Evolutionary conservation across 441 rosid genomes (phyloP).

Genomic region (Gossypium gossypioides): DNA sequence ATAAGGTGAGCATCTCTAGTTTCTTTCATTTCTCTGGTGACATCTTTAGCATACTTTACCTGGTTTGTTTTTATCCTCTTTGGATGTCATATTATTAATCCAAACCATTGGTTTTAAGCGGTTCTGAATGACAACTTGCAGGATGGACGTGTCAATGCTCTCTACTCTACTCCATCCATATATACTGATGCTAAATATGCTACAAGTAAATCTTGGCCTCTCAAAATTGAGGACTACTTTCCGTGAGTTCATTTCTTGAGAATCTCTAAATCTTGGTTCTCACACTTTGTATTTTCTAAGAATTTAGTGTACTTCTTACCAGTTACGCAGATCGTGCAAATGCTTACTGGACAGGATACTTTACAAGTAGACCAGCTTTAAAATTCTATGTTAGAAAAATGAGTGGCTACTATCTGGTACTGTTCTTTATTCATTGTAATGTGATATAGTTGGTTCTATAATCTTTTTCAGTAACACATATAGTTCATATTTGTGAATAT

Average conservation of each 20-base stretch:
- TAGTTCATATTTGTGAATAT: not conserved
- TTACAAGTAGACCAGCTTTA: constrained; percentile 84
- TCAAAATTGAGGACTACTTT: constrained; percentile 79
- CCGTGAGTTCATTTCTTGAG: constrained; percentile 60
- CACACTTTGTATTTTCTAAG: constrained; percentile 14
- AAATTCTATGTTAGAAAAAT: constrained; percentile 83
- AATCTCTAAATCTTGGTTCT: constrained; percentile 10
- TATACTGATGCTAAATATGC: constrained; percentile 97
- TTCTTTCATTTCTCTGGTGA: constrained; percentile 5
- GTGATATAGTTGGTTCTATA: not conserved
- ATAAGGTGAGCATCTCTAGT: constrained; percentile 45
- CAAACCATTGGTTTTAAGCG: constrained; percentile 2
- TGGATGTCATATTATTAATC: constrained; percentile 4
- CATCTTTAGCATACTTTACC: not conserved
- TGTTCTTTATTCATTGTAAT: not conserved
- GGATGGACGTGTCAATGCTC: constrained; percentile 98
- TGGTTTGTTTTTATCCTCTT: not conserved
- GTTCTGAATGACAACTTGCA: constrained; percentile 22
- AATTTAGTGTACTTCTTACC: constrained; percentile 22
- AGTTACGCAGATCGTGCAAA: constrained; percentile 93
- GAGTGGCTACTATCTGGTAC: constrained; percentile 96
- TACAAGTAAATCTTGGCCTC: constrained; percentile 69
- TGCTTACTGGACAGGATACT: constrained; percentile 99
- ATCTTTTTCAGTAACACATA: not conserved
- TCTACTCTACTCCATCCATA: constrained; percentile 93